Evolutionary conservation across 2,329 filamentous ascomycete species (phyloP), one percentile per base, ranked within the genome.

Genomic region (Alternaria incomplexa): DNA sequence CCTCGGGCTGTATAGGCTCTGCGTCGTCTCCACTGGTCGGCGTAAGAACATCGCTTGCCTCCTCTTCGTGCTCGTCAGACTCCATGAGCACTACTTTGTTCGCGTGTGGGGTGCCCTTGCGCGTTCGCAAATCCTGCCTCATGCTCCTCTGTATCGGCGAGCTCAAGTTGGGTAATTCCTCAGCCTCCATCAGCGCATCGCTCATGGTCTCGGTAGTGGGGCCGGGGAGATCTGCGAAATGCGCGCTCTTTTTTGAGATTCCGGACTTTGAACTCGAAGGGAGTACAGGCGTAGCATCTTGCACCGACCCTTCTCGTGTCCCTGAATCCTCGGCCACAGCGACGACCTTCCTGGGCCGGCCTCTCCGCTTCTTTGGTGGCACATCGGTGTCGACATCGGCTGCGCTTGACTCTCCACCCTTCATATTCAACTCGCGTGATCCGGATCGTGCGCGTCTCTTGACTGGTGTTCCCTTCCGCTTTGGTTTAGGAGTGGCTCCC

Each of bases 391-490:
- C 66, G 2, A 71, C 65, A 25, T 72, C 73, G n/a, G 69, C 73
- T 17, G 63, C 64, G 50, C 66, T 73, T 12, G 68, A 64, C 13
- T 69, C 71, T 43, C 63, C 43, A n/a, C 62, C 63, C 13, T 64
- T 70, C 12, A 67, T 50, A 26, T 67, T 74, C 4, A 58, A 55
- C 15, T 63, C 65, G 17, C 72, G 63, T 43, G 72, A 71, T 52
- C 68, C 72, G 3, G 73, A 73, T 46, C 68, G 69, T 43, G 75
- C 66, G 50, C 68, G 66, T 53, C 66, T 73, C 55, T 72, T 73
- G 36, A 73, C 65, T 7, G 79, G 80, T 9, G 80, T 81, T 12
- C 73, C 73, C 15, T 58, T 74, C 11, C 74, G 71, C 60, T 73
- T 79, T 6, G 71, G 56, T 67, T 75, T 78, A 2, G 69, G 56